phyloP scores from a whole-genome alignment of 129 eudicot genomes.

The Silybum marianum region DNA sequence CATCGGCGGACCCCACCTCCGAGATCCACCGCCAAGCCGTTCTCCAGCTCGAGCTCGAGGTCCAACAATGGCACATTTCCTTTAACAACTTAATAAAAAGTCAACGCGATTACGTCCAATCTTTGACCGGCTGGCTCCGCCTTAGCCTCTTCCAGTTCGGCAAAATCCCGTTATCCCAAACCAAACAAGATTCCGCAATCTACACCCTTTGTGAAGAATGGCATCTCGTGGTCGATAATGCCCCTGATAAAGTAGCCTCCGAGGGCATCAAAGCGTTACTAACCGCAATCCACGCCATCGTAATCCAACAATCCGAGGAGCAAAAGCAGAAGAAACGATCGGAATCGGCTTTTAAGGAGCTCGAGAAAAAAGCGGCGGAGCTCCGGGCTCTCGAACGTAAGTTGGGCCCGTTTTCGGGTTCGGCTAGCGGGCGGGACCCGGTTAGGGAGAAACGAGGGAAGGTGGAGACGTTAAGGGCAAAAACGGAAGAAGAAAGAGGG shows the following conservation, averaged over 20 bases:
- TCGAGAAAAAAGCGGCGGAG: conserved; percentile 67
- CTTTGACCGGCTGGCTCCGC: conserved; percentile 98
- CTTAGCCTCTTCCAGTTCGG: conserved; percentile 82
- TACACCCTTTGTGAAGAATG: conserved; percentile 92
- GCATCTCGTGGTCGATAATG: conserved; percentile 78
- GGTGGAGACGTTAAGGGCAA: conserved; percentile 62
- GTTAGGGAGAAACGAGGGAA: conserved; percentile 73
- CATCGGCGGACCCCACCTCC: conserved; percentile 72
- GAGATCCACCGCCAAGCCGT: conserved; percentile 86
- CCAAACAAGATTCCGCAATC: conserved; percentile 68
- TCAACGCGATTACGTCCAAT: conserved; percentile 76
- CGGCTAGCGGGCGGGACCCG: conserved; percentile 42
- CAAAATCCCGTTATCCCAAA: conserved; percentile 47
- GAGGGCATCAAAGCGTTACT: conserved; percentile 81
- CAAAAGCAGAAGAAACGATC: conserved; percentile 80
- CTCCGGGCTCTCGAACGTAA: conserved; percentile 71
- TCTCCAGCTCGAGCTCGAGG: conserved; percentile 89
- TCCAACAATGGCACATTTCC: conserved; percentile 87
- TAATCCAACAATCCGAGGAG: conserved; percentile 78
- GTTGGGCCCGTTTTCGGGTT: conserved; percentile 56
- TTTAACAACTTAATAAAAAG: conserved; percentile 82
- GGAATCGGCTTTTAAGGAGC: conserved; percentile 71
- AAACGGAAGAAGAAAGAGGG: conserved; percentile 83
- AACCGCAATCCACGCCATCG: conserved; percentile 68
- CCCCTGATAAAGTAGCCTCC: conserved; percentile 89